Base-by-base conservation (phyloP, 352 stramenopile genomes). In the Bremia lactucae region DNA sequence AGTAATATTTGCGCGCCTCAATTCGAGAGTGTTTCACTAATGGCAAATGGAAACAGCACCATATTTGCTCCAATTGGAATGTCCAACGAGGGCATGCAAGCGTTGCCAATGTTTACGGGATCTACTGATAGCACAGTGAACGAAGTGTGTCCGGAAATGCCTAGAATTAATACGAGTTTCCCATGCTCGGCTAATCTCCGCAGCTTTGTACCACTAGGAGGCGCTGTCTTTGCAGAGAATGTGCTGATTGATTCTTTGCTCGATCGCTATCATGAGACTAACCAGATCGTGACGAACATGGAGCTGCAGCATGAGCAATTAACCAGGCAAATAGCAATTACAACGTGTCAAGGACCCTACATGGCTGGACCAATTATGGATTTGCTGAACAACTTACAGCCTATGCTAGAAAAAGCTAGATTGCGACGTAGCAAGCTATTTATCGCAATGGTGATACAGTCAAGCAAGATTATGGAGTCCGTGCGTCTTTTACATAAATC, bases 381-480 rank as follows among this genome's bases (percentile, higher is more conserved):
- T 7, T 42, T 44, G 26, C 52, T 65, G 28, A 69, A 37, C 19
- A 43, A 55, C 10, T 43, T 59, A 26, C 62, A 75, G 37, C 15
- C 31, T 20, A 13, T 65, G 14, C 35, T 85, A 0, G 46, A 68
- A 8, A 45, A 42, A 18, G 39, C 46, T 11, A 65, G 68, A 38
- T 25, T 15, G 2, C 53, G 39, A 6, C 60, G 79, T 0, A 52
- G 65, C 20, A 51, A 63, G 18, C 19, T 73, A 10, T 36, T 87
- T 4, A 59, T 84, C 3, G 55, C 68, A 2, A 55, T 80, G 6
- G 52, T 89, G 19, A 59, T 83, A 20, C 64, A 84, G 49, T 85
- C 72, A 0, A 36, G 45, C 21, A 37, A 60, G 2, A 67, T 87
- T 26, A 75, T 89, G 38, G 14, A 33, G 19, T 60, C 71, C 39